phyloP scores from a whole-genome alignment of 768 basidiomycete species.

The Dentipellis sp. region DNA sequence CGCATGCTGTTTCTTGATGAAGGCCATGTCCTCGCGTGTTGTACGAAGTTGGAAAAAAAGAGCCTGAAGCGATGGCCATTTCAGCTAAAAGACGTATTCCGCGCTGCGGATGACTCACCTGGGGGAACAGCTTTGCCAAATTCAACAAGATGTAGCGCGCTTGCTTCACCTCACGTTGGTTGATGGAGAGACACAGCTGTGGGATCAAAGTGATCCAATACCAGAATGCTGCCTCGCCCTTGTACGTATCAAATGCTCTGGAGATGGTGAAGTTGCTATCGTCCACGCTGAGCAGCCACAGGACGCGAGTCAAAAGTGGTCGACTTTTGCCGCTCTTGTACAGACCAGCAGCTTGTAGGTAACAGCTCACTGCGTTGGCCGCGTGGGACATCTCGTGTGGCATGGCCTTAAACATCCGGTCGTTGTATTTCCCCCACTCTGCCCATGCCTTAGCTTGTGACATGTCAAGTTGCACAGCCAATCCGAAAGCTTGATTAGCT shows the following conservation, averaged over 20 bases:
- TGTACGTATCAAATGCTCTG: slow-evolving; percentile 86
- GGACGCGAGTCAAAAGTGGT: slow-evolving; percentile 79
- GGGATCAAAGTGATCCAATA: slow-evolving; percentile 98
- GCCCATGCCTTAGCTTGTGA: slow-evolving; percentile 95
- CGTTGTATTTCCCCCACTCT: slow-evolving; percentile 94
- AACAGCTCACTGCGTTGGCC: slow-evolving; percentile 91
- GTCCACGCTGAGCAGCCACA: slow-evolving; percentile 96
- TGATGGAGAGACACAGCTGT: slow-evolving; percentile 83
- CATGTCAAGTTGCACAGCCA: slow-evolving; percentile 96
- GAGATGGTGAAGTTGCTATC: slow-evolving; percentile 64
- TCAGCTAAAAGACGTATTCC: neutral
- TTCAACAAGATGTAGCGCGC: slow-evolving; percentile 83
- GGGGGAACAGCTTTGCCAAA: slow-evolving; percentile 86
- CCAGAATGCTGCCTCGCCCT: slow-evolving; percentile 95
- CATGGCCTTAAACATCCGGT: slow-evolving; percentile 84
- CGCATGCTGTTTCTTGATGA: slow-evolving; percentile 34
- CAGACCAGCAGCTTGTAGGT: slow-evolving; percentile 91
- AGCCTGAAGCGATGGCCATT: slow-evolving; percentile 42
- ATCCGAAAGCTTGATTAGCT: slow-evolving; percentile 84
- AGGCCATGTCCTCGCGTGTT: slow-evolving; percentile 58
- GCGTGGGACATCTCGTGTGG: slow-evolving; percentile 69
- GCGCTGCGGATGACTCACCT: slow-evolving; percentile 39
- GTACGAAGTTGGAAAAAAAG: slow-evolving; percentile 94
- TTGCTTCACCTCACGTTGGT: slow-evolving; percentile 88
- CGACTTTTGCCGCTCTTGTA: slow-evolving; percentile 93